These are phyloP conservation scores for Ambrosiella xylebori DNA, from an alignment of 2,329 filamentous ascomycete genomes.

Conservation along the genomic window DNA sequence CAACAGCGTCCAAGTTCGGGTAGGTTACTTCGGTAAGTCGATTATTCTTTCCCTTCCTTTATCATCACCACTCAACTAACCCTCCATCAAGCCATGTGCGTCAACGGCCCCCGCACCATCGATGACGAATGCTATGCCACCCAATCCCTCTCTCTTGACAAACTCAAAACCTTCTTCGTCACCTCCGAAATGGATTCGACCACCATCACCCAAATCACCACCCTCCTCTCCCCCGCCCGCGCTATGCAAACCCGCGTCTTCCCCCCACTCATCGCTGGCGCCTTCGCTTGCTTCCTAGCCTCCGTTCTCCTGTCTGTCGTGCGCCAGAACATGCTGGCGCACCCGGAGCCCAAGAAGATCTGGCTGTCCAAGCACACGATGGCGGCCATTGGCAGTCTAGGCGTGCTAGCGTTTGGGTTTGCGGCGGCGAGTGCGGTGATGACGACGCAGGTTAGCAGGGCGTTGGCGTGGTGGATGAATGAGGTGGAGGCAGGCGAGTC, in stretches of 20 bases:
- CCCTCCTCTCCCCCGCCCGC: slow-evolving; percentile 10
- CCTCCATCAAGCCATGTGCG: slow-evolving; percentile 8
- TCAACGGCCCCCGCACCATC: slow-evolving; percentile 8
- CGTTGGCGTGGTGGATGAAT: slow-evolving; percentile 12
- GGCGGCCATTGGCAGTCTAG: slow-evolving; percentile 8
- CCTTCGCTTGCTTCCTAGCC: slow-evolving; percentile 11
- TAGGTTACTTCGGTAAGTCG: slow-evolving; percentile 12
- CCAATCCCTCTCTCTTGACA: slow-evolving; percentile 8
- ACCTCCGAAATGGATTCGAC: slow-evolving; percentile 8
- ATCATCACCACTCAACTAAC: not conserved
- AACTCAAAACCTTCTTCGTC: slow-evolving; percentile 11
- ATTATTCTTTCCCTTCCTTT: not conserved
- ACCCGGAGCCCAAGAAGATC: slow-evolving; percentile 5
- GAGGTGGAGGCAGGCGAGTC: slow-evolving; percentile 2
- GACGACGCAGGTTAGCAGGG: slow-evolving; percentile 11
- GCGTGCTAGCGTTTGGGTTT: slow-evolving; percentile 10
- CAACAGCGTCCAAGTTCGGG: slow-evolving; percentile 8
- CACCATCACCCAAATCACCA: slow-evolving; percentile 1
- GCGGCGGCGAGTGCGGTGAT: slow-evolving; percentile 10
- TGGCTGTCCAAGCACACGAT: slow-evolving; percentile 9
- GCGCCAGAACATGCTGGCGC: slow-evolving; percentile 12
- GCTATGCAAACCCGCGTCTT: slow-evolving; percentile 12
- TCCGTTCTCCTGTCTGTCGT: slow-evolving; percentile 8
- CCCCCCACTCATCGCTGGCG: slow-evolving; percentile 10
- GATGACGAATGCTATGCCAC: slow-evolving; percentile 11